Evolutionary conservation across 2,329 filamentous ascomycete species (phyloP).

Genomic region (Fusarium sororula): DNA sequence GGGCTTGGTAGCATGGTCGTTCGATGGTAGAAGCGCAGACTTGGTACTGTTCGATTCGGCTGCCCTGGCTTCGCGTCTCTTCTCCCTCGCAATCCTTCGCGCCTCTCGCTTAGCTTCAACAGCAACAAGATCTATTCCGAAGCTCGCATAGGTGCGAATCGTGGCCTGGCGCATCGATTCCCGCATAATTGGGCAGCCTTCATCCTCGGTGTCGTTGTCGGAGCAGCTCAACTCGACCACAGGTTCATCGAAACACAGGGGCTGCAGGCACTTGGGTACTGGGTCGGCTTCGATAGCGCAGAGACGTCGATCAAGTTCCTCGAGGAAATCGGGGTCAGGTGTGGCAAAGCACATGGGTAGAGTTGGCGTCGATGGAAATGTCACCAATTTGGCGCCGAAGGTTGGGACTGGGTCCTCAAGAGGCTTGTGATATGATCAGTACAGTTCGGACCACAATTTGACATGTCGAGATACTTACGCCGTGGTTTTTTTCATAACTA

Average conservation of each 20-base stretch:
- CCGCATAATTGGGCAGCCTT: rapidly evolving
- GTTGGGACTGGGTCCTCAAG: not conserved
- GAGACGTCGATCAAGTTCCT: not conserved
- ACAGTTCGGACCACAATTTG: rapidly evolving
- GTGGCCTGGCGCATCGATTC: rapidly evolving
- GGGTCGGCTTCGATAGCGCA: not conserved
- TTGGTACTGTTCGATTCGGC: not conserved
- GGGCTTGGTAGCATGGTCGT: not conserved
- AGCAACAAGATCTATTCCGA: not conserved
- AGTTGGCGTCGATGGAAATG: not conserved
- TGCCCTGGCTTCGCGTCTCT: not conserved
- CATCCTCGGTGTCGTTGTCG: not conserved
- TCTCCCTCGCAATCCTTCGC: not conserved
- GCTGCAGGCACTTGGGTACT: not conserved
- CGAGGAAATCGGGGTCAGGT: not conserved
- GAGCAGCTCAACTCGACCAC: not conserved
- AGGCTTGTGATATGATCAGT: not conserved
- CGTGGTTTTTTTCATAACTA: rapidly evolving
- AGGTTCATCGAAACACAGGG: rapidly evolving
- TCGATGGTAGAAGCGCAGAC: not conserved
- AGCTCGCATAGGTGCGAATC: not conserved
- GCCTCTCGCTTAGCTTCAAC: not conserved
- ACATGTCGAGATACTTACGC: rapidly evolving
- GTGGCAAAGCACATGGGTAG: not conserved
- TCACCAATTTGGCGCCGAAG: not conserved